A percentile compares a stretch with the other conserved stretches of the same genome.
phyloP scores from a whole-genome alignment of 352 stramenopile genomes.

The Phytophthora capsici region DNA sequence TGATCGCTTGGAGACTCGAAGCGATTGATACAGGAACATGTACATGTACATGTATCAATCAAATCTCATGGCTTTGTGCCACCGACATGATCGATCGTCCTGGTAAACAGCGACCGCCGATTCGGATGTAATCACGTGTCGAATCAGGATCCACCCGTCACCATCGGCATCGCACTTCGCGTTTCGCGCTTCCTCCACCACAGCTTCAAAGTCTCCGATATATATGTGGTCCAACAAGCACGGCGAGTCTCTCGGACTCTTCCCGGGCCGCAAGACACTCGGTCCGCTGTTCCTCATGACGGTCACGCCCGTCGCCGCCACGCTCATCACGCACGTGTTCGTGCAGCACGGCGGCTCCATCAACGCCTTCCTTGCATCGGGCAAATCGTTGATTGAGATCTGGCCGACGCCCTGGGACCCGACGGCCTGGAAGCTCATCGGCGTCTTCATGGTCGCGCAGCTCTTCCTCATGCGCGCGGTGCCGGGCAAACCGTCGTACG shows the following conservation, averaged over 20 bases:
- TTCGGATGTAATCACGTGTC: slow-evolving; percentile 28
- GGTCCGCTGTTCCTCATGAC: slow-evolving; percentile 91
- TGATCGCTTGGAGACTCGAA: background rate
- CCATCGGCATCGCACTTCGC: slow-evolving; percentile 24
- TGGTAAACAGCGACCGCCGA: slow-evolving; percentile 29
- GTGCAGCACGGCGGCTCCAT: slow-evolving; percentile 58
- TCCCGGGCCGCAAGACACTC: slow-evolving; percentile 83
- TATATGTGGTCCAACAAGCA: slow-evolving; percentile 83
- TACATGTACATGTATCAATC: no score
- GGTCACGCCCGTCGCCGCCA: slow-evolving; percentile 79
- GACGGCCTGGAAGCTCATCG: slow-evolving; percentile 91
- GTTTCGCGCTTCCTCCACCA: slow-evolving; percentile 2
- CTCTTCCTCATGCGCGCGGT: slow-evolving; percentile 91
- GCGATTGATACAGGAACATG: no score
- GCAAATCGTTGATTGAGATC: slow-evolving; percentile 70
- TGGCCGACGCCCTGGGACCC: slow-evolving; percentile 87
- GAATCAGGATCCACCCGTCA: slow-evolving; percentile 6
- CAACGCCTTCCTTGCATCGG: slow-evolving; percentile 39
- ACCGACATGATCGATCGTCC: background rate
- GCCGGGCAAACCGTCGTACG: slow-evolving; percentile 88
- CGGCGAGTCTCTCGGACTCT: slow-evolving; percentile 67
- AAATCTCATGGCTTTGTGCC: no score
- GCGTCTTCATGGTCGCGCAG: slow-evolving; percentile 88
- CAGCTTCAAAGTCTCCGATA: no score
- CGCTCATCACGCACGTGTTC: slow-evolving; percentile 88